Evolutionary conservation across 352 stramenopile genomes (phyloP).

Genomic region (Phytophthora cryptogea): DNA sequence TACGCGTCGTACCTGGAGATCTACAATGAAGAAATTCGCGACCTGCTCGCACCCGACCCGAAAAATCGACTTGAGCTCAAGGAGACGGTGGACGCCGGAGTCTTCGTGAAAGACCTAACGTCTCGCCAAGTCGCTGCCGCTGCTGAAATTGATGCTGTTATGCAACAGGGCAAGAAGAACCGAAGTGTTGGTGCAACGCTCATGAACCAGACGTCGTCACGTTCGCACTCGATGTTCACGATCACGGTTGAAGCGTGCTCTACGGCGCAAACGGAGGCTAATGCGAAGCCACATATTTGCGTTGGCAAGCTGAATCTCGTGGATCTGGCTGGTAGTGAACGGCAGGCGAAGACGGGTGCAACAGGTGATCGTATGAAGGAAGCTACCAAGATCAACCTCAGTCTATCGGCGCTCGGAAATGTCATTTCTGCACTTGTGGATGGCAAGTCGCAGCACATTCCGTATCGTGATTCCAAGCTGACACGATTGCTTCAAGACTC

Average conservation of each 20-base stretch:
- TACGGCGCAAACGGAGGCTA: constrained; percentile 46
- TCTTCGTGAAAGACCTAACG: constrained; percentile 96
- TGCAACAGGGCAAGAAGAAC: constrained; percentile 94
- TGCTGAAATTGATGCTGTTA: constrained; percentile 93
- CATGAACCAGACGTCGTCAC: constrained; percentile 96
- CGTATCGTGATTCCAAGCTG: constrained; percentile 92
- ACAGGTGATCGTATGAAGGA: constrained; percentile 94
- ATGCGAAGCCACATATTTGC: constrained; percentile 76
- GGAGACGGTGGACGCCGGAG: constrained; percentile 93
- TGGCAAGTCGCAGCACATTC: constrained; percentile 93
- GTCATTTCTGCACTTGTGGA: constrained; percentile 87
- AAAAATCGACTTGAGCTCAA: constrained; percentile 93
- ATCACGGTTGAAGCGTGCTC: constrained; percentile 92
- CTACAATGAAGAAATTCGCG: constrained; percentile 98
- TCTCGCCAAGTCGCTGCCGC: constrained; percentile 76
- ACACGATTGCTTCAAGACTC: constrained; percentile 89
- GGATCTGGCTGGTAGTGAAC: constrained; percentile 93
- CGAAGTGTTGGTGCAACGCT: constrained; percentile 91
- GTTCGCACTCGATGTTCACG: constrained; percentile 95
- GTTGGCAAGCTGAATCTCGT: constrained; percentile 97
- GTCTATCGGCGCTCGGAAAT: constrained; percentile 77
- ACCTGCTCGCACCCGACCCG: constrained; percentile 90
- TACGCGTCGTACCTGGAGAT: constrained; percentile 96
- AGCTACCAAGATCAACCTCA: constrained; percentile 91
- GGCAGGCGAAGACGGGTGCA: constrained; percentile 93